Evolutionary conservation across 371 early-diverging fungal species (phyloP).

Genomic region (Saksenaea oblongispora): DNA sequence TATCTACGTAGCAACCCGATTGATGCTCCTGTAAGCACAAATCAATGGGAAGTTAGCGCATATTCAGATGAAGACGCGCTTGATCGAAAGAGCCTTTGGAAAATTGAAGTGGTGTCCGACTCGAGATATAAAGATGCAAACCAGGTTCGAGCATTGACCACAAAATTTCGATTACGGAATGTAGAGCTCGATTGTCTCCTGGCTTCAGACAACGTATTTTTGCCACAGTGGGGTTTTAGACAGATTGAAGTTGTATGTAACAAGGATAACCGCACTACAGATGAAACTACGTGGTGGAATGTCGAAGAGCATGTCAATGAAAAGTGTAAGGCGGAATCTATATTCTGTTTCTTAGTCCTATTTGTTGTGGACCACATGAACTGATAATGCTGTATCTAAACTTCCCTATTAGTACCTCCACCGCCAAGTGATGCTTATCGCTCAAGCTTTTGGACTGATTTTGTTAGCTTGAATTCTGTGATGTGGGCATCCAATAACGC

Average conservation of each 20-base stretch:
- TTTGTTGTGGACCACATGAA: not conserved
- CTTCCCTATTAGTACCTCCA: constrained; percentile 48
- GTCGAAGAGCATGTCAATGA: constrained; percentile 88
- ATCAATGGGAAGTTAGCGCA: constrained; percentile 88
- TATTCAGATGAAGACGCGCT: constrained; percentile 61
- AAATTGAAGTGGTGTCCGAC: constrained; percentile 81
- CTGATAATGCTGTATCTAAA: not conserved
- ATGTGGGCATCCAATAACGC: constrained; percentile 99
- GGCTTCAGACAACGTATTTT: constrained; percentile 64
- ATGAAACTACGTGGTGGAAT: constrained; percentile 87
- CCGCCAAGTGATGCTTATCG: constrained; percentile 63
- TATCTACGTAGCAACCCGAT: constrained; percentile 86
- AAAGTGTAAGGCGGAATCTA: constrained; percentile 28
- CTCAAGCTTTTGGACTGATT: constrained; percentile 82
- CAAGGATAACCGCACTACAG: constrained; percentile 53
- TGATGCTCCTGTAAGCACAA: constrained; percentile 78
- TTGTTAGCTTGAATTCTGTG: constrained; percentile 90
- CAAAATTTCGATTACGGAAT: constrained; percentile 89
- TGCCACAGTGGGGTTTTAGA: constrained; percentile 99
- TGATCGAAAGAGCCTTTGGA: constrained; percentile 90
- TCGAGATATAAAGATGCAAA: constrained; percentile 29
- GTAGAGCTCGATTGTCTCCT: constrained; percentile 77
- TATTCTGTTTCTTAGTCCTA: not conserved
- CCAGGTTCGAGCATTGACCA: constrained; percentile 73
- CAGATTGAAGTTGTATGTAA: constrained; percentile 95